phyloP scores from a whole-genome alignment of 1,139 yeast genomes.

The Diutina mesorugosa region DNA sequence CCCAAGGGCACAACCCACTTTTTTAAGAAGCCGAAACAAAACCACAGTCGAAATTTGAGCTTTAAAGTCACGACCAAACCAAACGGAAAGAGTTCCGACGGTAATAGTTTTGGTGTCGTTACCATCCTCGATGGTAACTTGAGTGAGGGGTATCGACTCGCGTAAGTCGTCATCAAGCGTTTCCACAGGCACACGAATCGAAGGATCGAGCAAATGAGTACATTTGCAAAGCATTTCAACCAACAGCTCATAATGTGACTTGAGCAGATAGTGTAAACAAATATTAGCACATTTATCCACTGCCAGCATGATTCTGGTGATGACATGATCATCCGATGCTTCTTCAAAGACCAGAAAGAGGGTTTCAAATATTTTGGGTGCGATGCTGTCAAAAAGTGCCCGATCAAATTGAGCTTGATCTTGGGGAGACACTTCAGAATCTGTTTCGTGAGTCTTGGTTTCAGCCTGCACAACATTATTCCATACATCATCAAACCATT shows the following conservation, averaged over 20 bases:
- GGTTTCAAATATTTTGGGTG: constrained; percentile 53
- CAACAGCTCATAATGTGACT: constrained; percentile 50
- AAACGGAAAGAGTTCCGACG: constrained; percentile 70
- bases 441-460: constrained; percentile 4
- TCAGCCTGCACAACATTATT: constrained; percentile 42
- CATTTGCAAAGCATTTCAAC: constrained; percentile 49
- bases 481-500: constrained; percentile 94
- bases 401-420: constrained; percentile 44
- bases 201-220: constrained; percentile 36
- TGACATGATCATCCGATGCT: constrained; percentile 83
- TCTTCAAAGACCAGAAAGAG: constrained; percentile 68
- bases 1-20: constrained; percentile 23
- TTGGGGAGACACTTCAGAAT: constrained; percentile 9
- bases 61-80: constrained; percentile 82
- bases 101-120: constrained; percentile 37
- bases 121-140: constrained; percentile 34
- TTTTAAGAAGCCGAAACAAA: constrained; percentile 61
- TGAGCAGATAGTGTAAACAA: constrained; percentile 50
- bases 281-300: constrained; percentile 75
- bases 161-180: constrained; percentile 17
- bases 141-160: constrained; percentile 36
- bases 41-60: constrained; percentile 86
- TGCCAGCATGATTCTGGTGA: constrained; percentile 76
- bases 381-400: constrained; percentile 50
- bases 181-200: constrained; percentile 5